These are phyloP conservation scores for Russula sp. DNA, from an alignment of 768 basidiomycete species.

Conservation along the genomic window DNA sequence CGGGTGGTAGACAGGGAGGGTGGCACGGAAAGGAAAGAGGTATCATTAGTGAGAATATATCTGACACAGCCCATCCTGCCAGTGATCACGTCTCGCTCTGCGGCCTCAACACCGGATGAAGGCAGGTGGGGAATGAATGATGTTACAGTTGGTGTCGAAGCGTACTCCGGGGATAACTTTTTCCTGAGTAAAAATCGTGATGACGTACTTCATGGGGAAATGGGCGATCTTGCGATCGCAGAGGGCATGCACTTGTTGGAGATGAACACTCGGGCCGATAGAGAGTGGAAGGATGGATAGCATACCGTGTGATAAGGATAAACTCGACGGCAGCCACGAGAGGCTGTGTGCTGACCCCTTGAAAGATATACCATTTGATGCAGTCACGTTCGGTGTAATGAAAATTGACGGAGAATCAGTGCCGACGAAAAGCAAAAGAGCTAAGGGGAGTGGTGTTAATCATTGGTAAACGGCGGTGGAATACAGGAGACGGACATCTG, in stretches of 20 bases:
- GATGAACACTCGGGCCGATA: background rate
- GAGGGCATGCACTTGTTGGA: slow-evolving; percentile 14
- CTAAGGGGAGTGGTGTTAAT: background rate
- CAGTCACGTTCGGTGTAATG: slow-evolving; percentile 23
- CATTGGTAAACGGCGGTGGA: background rate
- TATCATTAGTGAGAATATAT: no score
- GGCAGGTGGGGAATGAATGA: slow-evolving; percentile 5
- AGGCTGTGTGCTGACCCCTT: slow-evolving; percentile 16
- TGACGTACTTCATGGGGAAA: slow-evolving; percentile 11
- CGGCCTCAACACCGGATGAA: no score
- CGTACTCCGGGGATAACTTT: slow-evolving; percentile 2
- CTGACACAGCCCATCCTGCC: no score
- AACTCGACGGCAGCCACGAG: slow-evolving; percentile 22
- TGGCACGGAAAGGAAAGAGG: background rate
- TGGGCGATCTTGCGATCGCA: slow-evolving; percentile 14
- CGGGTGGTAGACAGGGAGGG: background rate
- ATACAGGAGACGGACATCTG: slow-evolving; percentile 7
- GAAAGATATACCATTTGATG: slow-evolving; percentile 17
- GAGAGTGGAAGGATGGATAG: background rate
- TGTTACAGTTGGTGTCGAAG: slow-evolving; percentile 12
- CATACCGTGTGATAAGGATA: slow-evolving; percentile 25
- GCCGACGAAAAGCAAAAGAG: slow-evolving; percentile 16
- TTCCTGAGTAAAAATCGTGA: slow-evolving; percentile 13
- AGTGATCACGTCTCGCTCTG: background rate
- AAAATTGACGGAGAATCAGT: slow-evolving; percentile 1